Evolutionary conservation across 306 rosid species (phyloP).

Genomic region (Hylodesmum podocarpum): DNA sequence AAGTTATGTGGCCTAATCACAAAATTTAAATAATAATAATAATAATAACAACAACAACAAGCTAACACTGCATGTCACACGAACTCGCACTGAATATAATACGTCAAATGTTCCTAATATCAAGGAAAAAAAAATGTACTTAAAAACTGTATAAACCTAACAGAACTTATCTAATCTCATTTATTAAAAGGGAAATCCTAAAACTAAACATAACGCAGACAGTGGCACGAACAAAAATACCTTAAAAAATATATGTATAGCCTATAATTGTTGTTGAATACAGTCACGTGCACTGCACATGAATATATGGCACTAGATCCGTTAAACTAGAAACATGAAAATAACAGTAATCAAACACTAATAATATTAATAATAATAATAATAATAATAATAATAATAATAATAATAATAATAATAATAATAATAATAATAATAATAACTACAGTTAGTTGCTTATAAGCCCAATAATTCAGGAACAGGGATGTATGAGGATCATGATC

Average conservation of each 20-base stretch:
- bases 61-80: background rate
- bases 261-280: background rate
- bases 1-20: background rate
- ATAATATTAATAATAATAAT: background rate
- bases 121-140: no score
- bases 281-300: slow-evolving; percentile 22
- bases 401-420: background rate
- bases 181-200: background rate
- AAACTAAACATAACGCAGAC: background rate
- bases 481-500: background rate
- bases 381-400: background rate
- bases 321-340: background rate
- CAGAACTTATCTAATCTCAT: background rate
- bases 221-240: background rate
- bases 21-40: background rate
- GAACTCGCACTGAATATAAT: background rate
- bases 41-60: no score
- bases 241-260: background rate
- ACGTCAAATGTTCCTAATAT: background rate
- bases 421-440: background rate
- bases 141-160: background rate
- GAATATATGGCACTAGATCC: background rate
- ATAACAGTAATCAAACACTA: background rate
- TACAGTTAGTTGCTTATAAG: background rate
- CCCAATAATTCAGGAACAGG: background rate